These are phyloP conservation scores for Eudorina sp. DNA, from an alignment of 139 green algal species.

Conservation along the genomic window DNA sequence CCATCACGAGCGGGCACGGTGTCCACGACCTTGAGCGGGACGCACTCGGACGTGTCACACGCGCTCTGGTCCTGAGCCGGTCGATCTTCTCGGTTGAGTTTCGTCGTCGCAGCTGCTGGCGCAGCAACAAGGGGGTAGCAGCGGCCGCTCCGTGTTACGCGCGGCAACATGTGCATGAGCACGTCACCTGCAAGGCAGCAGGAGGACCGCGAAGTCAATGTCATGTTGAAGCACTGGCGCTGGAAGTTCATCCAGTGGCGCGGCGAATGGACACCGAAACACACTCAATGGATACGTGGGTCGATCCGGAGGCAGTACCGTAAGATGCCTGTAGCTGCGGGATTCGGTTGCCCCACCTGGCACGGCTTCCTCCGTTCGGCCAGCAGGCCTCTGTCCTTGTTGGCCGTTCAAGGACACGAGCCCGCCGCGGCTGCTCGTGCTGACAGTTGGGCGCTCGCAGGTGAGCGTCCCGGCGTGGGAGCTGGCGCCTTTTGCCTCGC, in stretches of 20 bases:
- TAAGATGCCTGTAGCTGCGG: no score
- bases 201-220: no score
- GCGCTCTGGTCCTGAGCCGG: no score
- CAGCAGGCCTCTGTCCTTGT: not conserved
- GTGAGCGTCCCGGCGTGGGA: not conserved
- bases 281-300: no score
- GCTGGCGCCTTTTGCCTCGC: not conserved
- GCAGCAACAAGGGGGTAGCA: not conserved
- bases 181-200: constrained; percentile 18
- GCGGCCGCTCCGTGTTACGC: constrained; percentile 30
- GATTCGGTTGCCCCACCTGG: not conserved
- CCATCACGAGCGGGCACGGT: no score
- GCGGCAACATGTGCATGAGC: not conserved
- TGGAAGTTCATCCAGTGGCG: no score
- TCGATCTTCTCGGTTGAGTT: not conserved
- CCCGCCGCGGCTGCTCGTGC: not conserved
- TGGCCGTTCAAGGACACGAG: not conserved
- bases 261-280: no score
- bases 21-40: no score
- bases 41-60: no score
- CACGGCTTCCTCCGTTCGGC: not conserved
- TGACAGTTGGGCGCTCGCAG: not conserved
- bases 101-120: not conserved
- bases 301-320: no score
- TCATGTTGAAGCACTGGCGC: no score